Percentiles rank a stretch among this genome's conserved stretches.
These are phyloP conservation scores for Metschnikowia borealis DNA, from an alignment of 805 yeast species.

Conservation along the genomic window DNA sequence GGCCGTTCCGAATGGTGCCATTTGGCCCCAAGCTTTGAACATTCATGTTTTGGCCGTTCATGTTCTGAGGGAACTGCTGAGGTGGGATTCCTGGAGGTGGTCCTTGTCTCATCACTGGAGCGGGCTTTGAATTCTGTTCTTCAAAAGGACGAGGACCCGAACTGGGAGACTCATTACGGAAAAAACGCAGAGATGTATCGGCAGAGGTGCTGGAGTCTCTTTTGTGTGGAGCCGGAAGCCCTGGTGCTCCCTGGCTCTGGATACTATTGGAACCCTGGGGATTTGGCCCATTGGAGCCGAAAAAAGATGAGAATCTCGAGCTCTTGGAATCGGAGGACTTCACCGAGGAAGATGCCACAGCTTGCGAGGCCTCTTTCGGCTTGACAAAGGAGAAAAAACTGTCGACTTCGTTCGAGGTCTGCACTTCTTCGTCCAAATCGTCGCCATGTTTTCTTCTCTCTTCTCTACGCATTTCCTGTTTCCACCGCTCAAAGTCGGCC, in stretches of 20 bases:
- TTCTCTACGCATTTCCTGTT: constrained; percentile 48
- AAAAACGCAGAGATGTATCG: constrained; percentile 3
- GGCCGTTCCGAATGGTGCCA: neutral
- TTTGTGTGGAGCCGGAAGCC: neutral
- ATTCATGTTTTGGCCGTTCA: neutral
- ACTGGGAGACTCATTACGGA: neutral
- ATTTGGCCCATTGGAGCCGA: constrained; percentile 8
- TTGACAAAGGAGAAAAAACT: constrained; percentile 40
- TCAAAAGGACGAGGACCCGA: neutral
- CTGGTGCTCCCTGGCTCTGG: neutral
- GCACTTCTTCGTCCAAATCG: constrained; percentile 12
- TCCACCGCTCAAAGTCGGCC: constrained; percentile 59
- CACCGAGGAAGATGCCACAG: constrained; percentile 5
- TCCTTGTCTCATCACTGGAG: constrained; percentile 1
- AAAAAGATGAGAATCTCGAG: constrained; percentile 16
- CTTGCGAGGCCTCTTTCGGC: constrained; percentile 21
- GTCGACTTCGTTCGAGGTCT: constrained; percentile 36
- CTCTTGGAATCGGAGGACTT: constrained; percentile 24
- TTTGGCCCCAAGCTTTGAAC: neutral
- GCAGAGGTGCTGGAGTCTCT: neutral
- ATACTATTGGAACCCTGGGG: neutral
- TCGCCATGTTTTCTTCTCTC: constrained; percentile 47
- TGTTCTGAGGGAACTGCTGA: neutral
- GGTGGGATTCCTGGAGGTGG: constrained; percentile 3
- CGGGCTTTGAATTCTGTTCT: neutral